Base-by-base conservation (phyloP, 805 yeast species). In the Candida namnaoensis region DNA sequence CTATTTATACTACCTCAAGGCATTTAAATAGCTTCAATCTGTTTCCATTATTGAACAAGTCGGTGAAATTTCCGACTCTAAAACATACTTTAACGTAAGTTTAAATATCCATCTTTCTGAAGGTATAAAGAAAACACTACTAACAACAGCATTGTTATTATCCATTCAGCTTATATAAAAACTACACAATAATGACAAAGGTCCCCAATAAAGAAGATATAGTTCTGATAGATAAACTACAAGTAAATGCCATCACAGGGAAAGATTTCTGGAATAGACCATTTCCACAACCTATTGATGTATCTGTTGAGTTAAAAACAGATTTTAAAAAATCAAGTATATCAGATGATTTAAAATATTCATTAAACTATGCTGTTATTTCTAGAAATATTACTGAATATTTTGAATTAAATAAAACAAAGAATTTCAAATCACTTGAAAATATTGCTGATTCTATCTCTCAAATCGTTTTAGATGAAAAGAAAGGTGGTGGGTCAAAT, bases 291-390 rank as follows among this genome's bases (percentile, higher is more conserved):
- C 87, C 88, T 4, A 69, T 85, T 24, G 54, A 64, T 3, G 66
- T 86, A 7, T 72, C 83, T 10, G 68, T 85, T 25, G 67, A 70
- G 36, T 71, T 86, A 46, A 64, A 65, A 32, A 84, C 95, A 0
- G 78, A 80, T 51, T 82, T 90, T 52, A 67, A 73, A 24, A 66
- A 73, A 42, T 90, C 96, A n/a, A 78, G 91, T n/a, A 61, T 64
- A 11, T 76, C 80, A 0, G 98, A 91, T 61, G 91, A 90, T 54
- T 69, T 91, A 50, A 74, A 77, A 44, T 78, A 83, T 53, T 83
- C 96, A 5, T 73, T 91, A 47, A 91, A 91, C 61, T 91, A 91
- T 60, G 97, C 96, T 2, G 88, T 80, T 5, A 72, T 91, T 5
- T 77, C 91, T 5, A 68, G 87, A 39, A 75, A 76, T 35, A 64